phyloP scores from a whole-genome alignment of 2,329 filamentous ascomycete genomes.

The Exophiala spinifera region DNA sequence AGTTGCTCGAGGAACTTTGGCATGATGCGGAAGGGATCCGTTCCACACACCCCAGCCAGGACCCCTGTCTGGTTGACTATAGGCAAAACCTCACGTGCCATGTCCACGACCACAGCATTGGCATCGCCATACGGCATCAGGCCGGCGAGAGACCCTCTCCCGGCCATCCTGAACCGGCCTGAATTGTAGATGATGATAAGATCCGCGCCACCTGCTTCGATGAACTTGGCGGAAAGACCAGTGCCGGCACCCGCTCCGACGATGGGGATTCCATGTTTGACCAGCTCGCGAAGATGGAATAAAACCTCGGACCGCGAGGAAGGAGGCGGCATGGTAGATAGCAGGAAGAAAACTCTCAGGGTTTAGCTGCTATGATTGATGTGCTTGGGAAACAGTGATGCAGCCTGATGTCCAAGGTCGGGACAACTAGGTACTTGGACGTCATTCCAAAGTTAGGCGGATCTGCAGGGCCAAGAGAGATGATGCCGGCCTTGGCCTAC shows the following conservation, averaged over 20 bases:
- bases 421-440: too few relatives aligned
- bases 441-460: background rate
- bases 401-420: background rate
- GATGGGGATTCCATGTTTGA: conserved; percentile 56
- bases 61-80: conserved; percentile 58
- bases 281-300: conserved; percentile 51
- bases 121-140: conserved; percentile 70
- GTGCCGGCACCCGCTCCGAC: conserved; percentile 65
- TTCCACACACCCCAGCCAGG: conserved; percentile 67
- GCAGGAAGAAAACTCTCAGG: background rate
- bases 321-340: conserved; percentile 53
- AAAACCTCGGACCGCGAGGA: conserved; percentile 58
- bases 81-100: conserved; percentile 66
- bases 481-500: too few relatives aligned
- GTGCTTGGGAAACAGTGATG: background rate
- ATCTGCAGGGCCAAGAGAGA: too few relatives aligned
- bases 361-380: too few relatives aligned
- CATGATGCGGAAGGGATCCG: conserved; percentile 66
- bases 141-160: conserved; percentile 65
- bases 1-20: conserved; percentile 59
- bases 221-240: conserved; percentile 67
- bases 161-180: conserved; percentile 70
- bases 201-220: conserved; percentile 66
- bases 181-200: conserved; percentile 72
- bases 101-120: conserved; percentile 66